Evolutionary conservation across 1,284 basidiomycete species (phyloP), one percentile per base, ranked within the genome.

Genomic region (Cutaneotrichosporon sp.): DNA sequence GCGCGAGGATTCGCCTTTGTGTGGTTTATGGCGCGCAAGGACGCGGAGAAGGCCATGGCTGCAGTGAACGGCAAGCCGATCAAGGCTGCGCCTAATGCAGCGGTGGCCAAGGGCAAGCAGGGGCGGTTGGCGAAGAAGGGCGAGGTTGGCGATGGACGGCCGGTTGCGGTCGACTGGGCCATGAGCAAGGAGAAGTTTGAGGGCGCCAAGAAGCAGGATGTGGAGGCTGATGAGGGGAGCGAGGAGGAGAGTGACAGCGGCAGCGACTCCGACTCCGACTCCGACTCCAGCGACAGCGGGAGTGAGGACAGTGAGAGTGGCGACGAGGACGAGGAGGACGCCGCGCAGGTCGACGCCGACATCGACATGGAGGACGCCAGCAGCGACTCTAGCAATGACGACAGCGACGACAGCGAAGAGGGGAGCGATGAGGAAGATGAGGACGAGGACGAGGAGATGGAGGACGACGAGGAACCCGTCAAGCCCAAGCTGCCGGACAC

Each of bases 161-260:
- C 87, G 18, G 90, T 97, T 30, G 93, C 94, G 6, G 96, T 99
- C 40, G 95, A 98, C 82, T 98, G 94, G 92, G 94, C 94, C 6
- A 80, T 98, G 73, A 92, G 91, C 76, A 97, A 98, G 81, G 90
- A 91, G 63, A 90, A 90, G 77, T 97, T 91, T 90, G 87, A 90
- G 73, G 74, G 76, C 31, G 78, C 88, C 86, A 80, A 86, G 83
- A 79, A 77, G 10, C 73, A 83, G 51, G 74, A 72, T n/a, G 82
- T 73, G 36, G 77, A 84, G 51, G 82, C 77, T n/a, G 79, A 78
- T 34, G 80, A 79, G 46, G 65, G 66, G 80, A 75, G 32, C 21
- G 80, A 77, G 31, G 69, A 56, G 21, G 69, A 65, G 18, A 18
- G 22, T 5, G 73, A 59, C 53, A 56, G 52, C 7, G 72, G 63